Evolutionary conservation across 2,329 filamentous ascomycete genomes (phyloP).

Genomic region (Alternaria viburni): DNA sequence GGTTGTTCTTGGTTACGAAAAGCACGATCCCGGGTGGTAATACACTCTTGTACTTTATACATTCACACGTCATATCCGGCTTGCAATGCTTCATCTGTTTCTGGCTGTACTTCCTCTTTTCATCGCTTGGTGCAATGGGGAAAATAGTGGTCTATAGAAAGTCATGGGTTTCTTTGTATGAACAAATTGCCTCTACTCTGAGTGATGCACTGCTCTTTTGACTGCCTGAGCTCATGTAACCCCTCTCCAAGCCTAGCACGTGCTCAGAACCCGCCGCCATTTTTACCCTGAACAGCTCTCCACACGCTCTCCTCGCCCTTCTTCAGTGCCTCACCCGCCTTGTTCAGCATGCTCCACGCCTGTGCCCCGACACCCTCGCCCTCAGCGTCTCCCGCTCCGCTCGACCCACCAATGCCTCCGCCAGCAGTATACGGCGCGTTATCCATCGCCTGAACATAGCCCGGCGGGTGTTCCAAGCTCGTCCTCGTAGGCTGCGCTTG

Average conservation of each 20-base stretch:
- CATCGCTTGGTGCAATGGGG: conserved; percentile 46
- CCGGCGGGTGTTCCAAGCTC: conserved; percentile 53
- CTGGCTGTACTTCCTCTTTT: conserved; percentile 42
- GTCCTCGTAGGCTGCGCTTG: conserved; percentile 7
- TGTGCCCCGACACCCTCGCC: conserved; percentile 37
- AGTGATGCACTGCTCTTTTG: background rate
- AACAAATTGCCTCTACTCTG: conserved; percentile 4
- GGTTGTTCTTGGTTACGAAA: conserved; percentile 53
- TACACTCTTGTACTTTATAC: conserved; percentile 52
- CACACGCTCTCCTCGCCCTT: conserved; percentile 46
- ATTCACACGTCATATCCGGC: conserved; percentile 48
- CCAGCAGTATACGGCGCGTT: conserved; percentile 50
- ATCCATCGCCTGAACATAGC: conserved; percentile 55
- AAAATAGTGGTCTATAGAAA: conserved; percentile 50
- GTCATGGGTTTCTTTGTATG: conserved; percentile 39
- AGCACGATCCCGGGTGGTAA: conserved; percentile 48
- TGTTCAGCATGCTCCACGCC: conserved; percentile 45
- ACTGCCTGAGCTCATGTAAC: background rate
- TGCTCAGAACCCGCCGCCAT: conserved; percentile 2
- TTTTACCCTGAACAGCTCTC: conserved; percentile 42
- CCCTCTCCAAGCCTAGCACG: background rate
- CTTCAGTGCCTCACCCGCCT: conserved; percentile 45
- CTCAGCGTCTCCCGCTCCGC: conserved; percentile 17
- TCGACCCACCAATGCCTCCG: conserved; percentile 43
- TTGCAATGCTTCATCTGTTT: conserved; percentile 49